A percentile compares a stretch with the other conserved stretches of the same genome.
Evolutionary conservation across 1,284 basidiomycete genomes (phyloP).

Genomic region (Moesziomyces sp.): DNA sequence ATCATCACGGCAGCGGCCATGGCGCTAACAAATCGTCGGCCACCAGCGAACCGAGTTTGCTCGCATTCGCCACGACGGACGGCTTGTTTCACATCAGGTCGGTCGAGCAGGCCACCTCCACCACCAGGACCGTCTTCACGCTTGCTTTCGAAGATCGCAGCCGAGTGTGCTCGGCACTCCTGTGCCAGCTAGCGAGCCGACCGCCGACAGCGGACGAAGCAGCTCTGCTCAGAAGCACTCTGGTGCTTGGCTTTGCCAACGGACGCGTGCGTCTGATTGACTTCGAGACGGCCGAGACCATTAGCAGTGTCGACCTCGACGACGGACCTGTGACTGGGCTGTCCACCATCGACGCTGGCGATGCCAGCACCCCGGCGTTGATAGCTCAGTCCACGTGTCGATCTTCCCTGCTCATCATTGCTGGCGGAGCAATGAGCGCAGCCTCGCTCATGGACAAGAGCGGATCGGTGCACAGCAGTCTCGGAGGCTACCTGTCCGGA

Average conservation of each 20-base stretch:
- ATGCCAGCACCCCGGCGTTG: slow-evolving; percentile 22
- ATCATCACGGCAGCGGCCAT: neutral
- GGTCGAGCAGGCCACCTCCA: slow-evolving; percentile 15
- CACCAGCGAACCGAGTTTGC: slow-evolving; percentile 5
- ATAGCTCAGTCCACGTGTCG: slow-evolving; percentile 29
- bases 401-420: slow-evolving; percentile 29
- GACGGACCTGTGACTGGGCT: slow-evolving; percentile 37
- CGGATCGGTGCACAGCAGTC: slow-evolving; percentile 34
- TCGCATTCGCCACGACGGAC: slow-evolving; percentile 31
- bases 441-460: slow-evolving; percentile 29
- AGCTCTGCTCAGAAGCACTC: slow-evolving; percentile 23
- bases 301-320: slow-evolving; percentile 37
- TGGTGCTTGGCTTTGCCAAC: slow-evolving; percentile 42
- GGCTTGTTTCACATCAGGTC: slow-evolving; percentile 36
- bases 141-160: slow-evolving; percentile 21
- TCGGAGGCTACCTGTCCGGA: slow-evolving; percentile 22
- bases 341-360: slow-evolving; percentile 15
- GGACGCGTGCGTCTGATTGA: slow-evolving; percentile 34
- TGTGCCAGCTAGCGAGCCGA: slow-evolving; percentile 26
- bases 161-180: slow-evolving; percentile 34
- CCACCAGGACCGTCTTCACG: slow-evolving; percentile 26
- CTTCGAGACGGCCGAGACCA: slow-evolving; percentile 18
- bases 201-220: slow-evolving; percentile 22
- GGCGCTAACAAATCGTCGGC: slow-evolving; percentile 1
- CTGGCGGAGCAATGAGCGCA: slow-evolving; percentile 5